Evolutionary conservation across 805 yeast genomes (phyloP), one percentile per base, ranked within the genome.

Genomic region (Metschnikowia lochheadii): DNA sequence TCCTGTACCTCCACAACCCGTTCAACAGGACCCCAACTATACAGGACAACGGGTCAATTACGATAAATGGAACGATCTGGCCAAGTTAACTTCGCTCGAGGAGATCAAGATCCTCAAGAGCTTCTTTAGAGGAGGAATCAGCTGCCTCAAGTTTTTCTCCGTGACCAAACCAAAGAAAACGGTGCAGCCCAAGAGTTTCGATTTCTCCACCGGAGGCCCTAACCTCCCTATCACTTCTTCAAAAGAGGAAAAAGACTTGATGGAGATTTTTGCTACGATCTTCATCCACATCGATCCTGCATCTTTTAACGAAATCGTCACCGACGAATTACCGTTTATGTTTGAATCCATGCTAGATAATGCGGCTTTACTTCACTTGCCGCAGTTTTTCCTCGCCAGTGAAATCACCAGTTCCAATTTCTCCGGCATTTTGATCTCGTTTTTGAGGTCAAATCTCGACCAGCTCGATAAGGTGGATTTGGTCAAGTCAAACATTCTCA

Each of bases 261-360:
- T 94, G 96, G 99, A 95, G 63, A 85, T 90, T 3, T 82, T 94
- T 64, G 97, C 97, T 0, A 86, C 96, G 1, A 88, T 94, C 59
- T 94, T 89, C 67, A 88, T 90, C 57, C 96, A 89, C 63, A 80
- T 95, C 49, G 99, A 95, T 63, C 91, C 96, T 18, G 90, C 98
- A 0, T 87, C 97, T 0, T 95, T 95, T 68, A 91, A 89, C 64
- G 99, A 94, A 68, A 85, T 94, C 55, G 84, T 90, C 8, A 89
- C 83, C 54, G 77, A 84, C 2, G 96, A 94, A 66, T 75, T 92
- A 50, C 87, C 84, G 20, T 83, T 80, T 59, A 73, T 91, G 66
- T 89, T 88, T 60, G 83, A 86, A 13, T 79, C 88, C 2, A 87
- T 89, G 82, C 70, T 90, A 48, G 79, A 82, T 20, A 94, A 92